These are phyloP conservation scores for Malassezia sympodialis DNA, from an alignment of 1,284 basidiomycete genomes.

Conservation along the genomic window DNA sequence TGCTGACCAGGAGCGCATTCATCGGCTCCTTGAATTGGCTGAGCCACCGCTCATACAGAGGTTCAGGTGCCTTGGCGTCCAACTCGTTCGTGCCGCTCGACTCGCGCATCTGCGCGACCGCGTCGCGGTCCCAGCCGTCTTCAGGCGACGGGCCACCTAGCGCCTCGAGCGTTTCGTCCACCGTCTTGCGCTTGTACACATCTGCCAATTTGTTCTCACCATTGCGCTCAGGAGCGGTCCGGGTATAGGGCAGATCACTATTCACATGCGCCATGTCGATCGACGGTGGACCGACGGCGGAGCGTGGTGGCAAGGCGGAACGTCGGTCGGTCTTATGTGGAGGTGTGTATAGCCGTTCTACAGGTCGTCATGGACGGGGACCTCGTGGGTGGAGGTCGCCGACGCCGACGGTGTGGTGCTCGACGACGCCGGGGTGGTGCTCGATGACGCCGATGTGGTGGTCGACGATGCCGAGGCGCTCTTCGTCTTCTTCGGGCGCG, in stretches of 20 bases:
- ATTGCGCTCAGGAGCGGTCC: background rate
- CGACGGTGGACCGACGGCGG: background rate
- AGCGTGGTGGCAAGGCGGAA: background rate
- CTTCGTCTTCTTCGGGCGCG: constrained; percentile 26
- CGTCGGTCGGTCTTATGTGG: background rate
- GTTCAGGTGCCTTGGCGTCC: constrained; percentile 64
- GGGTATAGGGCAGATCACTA: constrained; percentile 7
- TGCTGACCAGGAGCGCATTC: constrained; percentile 76
- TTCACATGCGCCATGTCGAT: background rate
- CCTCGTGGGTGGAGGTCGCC: constrained; percentile 3
- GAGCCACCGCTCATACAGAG: constrained; percentile 73
- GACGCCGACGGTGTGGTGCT: background rate
- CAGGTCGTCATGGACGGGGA: constrained; percentile 16
- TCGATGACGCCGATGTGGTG: background rate
- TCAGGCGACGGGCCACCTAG: constrained; percentile 28
- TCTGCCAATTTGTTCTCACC: constrained; percentile 10
- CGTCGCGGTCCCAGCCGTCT: constrained; percentile 19
- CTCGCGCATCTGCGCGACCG: constrained; percentile 21
- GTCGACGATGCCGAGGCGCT: background rate
- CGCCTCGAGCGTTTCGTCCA: constrained; percentile 20
- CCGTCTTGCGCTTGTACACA: constrained; percentile 24
- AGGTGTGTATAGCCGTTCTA: constrained; percentile 7
- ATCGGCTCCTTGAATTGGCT: constrained; percentile 89
- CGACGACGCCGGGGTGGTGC: background rate
- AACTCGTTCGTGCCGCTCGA: constrained; percentile 64